Conservation (phyloP, 164 flowering plant genomes). For the Santalum album region DNA sequence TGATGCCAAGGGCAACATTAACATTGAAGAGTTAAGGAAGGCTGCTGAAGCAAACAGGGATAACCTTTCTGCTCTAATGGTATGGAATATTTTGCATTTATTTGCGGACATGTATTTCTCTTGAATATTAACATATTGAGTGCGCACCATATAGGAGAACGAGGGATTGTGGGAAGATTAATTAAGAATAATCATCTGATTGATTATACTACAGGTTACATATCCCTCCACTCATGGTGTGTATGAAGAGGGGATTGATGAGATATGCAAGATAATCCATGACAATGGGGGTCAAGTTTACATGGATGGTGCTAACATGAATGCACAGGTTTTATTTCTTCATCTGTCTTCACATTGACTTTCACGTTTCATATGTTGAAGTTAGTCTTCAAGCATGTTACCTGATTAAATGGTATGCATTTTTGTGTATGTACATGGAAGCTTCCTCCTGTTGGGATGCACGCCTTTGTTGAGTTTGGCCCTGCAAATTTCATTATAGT, state of each 20-base stretch:
- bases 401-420: not conserved
- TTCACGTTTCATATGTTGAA: not conserved
- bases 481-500: too few species aligned
- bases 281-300: conserved; percentile 99
- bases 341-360: not conserved
- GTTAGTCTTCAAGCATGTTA: not conserved
- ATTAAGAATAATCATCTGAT: not conserved
- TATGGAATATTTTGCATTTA: conserved; percentile 15
- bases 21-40: conserved; percentile 77
- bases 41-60: conserved; percentile 90
- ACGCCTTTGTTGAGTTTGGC: too few species aligned
- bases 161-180: too few species aligned
- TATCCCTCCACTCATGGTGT: conserved; percentile 99
- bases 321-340: conserved; percentile 72
- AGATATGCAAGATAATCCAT: conserved; percentile 94
- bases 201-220: conserved; percentile 55
- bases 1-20: conserved; percentile 97
- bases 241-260: conserved; percentile 97
- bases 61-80: conserved; percentile 92
- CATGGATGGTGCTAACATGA: conserved; percentile 99
- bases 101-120: not conserved
- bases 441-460: too few species aligned
- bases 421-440: not conserved
- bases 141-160: too few species aligned
- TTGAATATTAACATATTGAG: not conserved